Evolutionary conservation across 257 asterid species (phyloP).

Genomic region (Gynochthodes officinalis): DNA sequence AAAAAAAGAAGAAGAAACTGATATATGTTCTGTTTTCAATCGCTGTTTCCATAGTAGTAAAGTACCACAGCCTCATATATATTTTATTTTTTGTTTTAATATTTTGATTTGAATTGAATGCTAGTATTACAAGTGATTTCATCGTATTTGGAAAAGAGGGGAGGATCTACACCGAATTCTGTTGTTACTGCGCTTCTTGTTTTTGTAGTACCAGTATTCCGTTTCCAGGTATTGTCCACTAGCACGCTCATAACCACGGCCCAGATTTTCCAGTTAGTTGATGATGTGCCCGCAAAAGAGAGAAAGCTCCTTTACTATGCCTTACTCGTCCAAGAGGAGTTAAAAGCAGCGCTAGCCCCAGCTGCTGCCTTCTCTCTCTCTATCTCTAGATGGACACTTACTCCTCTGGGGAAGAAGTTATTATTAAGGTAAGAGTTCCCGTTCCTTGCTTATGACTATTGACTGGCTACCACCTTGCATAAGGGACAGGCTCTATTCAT

Average conservation of each 20-base stretch:
- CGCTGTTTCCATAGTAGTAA: constrained; percentile 3
- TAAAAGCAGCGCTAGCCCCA: constrained; percentile 43
- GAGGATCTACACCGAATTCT: constrained; percentile 31
- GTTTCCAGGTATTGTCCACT: constrained; percentile 42
- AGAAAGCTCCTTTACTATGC: constrained; percentile 33
- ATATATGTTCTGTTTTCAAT: constrained; percentile 9
- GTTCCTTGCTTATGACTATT: neutral
- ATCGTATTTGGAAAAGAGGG: constrained; percentile 26
- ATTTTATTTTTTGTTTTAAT: constrained; percentile 6
- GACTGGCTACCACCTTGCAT: neutral
- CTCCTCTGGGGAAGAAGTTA: constrained; percentile 86
- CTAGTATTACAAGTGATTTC: constrained; percentile 4
- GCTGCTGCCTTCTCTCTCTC: constrained; percentile 25
- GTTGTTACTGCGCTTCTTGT: constrained; percentile 41
- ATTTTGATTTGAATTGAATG: constrained; percentile 22
- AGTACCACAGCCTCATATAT: neutral
- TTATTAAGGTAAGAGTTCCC: constrained; percentile 53
- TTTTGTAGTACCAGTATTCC: constrained; percentile 65
- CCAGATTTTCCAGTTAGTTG: constrained; percentile 29
- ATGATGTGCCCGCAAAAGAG: constrained; percentile 42
- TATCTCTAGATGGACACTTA: constrained; percentile 63
- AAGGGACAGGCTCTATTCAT: neutral
- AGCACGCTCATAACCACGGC: constrained; percentile 46
- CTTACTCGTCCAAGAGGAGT: constrained; percentile 32
- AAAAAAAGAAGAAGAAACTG: neutral